Evolutionary conservation across 2,329 filamentous ascomycete genomes (phyloP).

Genomic region (Talaromyces atroroseus): DNA sequence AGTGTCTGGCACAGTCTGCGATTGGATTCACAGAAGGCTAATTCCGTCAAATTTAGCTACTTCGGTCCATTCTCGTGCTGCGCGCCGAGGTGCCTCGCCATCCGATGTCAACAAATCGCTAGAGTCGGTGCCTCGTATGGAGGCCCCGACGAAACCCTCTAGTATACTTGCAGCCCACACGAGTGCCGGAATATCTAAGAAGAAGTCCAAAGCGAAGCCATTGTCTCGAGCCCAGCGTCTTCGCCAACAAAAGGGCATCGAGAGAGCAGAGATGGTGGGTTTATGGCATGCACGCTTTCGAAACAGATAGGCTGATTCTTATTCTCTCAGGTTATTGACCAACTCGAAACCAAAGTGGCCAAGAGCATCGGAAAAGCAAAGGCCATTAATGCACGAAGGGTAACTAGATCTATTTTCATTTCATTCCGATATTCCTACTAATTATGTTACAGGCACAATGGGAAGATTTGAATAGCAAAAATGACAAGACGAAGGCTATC

Average conservation of each 20-base stretch:
- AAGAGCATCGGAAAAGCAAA: conserved; percentile 45
- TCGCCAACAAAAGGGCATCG: conserved; percentile 51
- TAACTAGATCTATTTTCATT: conserved; percentile 16
- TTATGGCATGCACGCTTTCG: too few relatives aligned
- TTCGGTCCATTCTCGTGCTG: conserved; percentile 54
- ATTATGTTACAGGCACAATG: conserved; percentile 30
- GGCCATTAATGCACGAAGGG: conserved; percentile 37
- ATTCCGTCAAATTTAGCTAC: conserved; percentile 34
- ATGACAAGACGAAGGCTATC: conserved; percentile 23
- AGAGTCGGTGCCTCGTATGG: conserved; percentile 37
- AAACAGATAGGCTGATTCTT: too few relatives aligned
- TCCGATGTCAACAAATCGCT: conserved; percentile 49
- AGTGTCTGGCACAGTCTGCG: background rate
- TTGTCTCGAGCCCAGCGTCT: conserved; percentile 49
- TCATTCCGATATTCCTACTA: background rate
- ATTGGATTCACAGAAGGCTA: background rate
- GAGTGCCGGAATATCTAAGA: conserved; percentile 50
- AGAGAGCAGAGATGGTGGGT: conserved; percentile 44
- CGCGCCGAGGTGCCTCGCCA: conserved; percentile 53
- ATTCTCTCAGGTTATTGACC: conserved; percentile 41
- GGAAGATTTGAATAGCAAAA: conserved; percentile 38
- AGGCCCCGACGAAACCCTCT: conserved; percentile 36
- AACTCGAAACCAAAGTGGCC: conserved; percentile 50
- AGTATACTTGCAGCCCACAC: conserved; percentile 47
- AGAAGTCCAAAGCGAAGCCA: conserved; percentile 43